phyloP scores from a whole-genome alignment of 139 green algal species.

The Nannochloris sp. region DNA sequence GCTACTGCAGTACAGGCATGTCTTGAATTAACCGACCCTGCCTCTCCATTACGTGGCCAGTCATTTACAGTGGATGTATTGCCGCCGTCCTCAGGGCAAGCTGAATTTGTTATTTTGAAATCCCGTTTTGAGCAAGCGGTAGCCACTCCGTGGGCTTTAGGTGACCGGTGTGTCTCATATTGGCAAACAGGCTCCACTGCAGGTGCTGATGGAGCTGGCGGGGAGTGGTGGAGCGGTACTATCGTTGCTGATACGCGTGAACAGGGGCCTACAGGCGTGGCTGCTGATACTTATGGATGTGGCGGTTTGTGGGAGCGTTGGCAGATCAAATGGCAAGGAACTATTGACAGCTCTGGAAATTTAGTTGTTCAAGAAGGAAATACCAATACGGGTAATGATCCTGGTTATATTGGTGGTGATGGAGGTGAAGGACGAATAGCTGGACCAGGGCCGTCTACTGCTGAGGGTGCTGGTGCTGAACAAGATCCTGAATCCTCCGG shows the following conservation, averaged over 20 bases:
- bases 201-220: constrained; percentile 2
- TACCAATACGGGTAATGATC: not conserved
- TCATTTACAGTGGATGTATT: constrained; percentile 48
- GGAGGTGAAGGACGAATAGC: not conserved
- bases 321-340: constrained; percentile 20
- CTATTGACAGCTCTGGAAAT: not conserved
- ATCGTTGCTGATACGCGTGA: constrained; percentile 5
- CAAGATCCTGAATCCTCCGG: not conserved
- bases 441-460: not conserved
- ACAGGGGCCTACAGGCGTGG: not conserved
- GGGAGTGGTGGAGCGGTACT: constrained; percentile 28
- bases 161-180: constrained; percentile 30
- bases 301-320: constrained; percentile 46
- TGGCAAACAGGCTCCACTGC: constrained; percentile 31
- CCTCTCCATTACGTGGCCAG: constrained; percentile 6
- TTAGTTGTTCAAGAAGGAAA: not conserved
- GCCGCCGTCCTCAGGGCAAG: constrained; percentile 25
- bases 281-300: constrained; percentile 23
- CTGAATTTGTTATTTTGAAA: constrained; percentile 52
- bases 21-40: constrained; percentile 9
- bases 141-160: constrained; percentile 19
- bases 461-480: not conserved
- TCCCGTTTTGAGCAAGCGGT: constrained; percentile 28
- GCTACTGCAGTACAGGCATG: constrained; percentile 11
- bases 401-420: not conserved